Evolutionary conservation across 768 basidiomycete genomes (phyloP).

Genomic region (Scleroderma citrinum): DNA sequence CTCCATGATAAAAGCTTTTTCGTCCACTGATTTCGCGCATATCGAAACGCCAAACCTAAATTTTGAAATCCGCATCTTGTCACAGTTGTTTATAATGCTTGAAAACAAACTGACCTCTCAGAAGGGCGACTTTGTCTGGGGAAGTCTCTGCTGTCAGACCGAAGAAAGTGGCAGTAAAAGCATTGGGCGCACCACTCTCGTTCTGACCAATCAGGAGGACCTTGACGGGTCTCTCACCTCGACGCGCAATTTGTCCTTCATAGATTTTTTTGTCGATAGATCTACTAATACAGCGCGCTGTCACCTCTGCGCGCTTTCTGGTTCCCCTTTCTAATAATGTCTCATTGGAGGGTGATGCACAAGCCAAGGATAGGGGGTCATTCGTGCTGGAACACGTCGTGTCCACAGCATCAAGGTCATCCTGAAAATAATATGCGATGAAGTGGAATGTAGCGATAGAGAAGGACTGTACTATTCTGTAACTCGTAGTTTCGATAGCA

Average conservation of each 20-base stretch:
- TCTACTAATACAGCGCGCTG: constrained; percentile 60
- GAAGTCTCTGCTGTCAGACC: too few relatives aligned
- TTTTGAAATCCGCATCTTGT: constrained; percentile 16
- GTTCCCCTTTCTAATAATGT: constrained; percentile 47
- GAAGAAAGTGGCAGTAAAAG: too few relatives aligned
- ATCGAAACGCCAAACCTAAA: constrained; percentile 75
- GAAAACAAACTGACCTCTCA: neutral
- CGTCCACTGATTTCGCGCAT: constrained; percentile 63
- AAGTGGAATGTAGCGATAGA: too few relatives aligned
- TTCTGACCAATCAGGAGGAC: constrained; percentile 74
- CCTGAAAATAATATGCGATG: too few relatives aligned
- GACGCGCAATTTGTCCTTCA: constrained; percentile 50
- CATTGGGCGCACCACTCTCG: constrained; percentile 60
- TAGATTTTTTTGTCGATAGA: constrained; percentile 71
- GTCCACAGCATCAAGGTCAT: neutral
- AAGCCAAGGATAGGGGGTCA: constrained; percentile 56
- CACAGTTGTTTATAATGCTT: neutral
- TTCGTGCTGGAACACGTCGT: constrained; percentile 36
- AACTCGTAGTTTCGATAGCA: too few relatives aligned
- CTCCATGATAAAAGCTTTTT: constrained; percentile 69
- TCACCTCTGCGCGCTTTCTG: constrained; percentile 56
- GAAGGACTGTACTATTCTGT: too few relatives aligned
- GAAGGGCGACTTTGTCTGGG: too few relatives aligned
- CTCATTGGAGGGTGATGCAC: constrained; percentile 61
- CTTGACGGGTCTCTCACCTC: constrained; percentile 64